Evolutionary conservation across 768 basidiomycete genomes (phyloP).

Genomic region (Suillus hirtellus): DNA sequence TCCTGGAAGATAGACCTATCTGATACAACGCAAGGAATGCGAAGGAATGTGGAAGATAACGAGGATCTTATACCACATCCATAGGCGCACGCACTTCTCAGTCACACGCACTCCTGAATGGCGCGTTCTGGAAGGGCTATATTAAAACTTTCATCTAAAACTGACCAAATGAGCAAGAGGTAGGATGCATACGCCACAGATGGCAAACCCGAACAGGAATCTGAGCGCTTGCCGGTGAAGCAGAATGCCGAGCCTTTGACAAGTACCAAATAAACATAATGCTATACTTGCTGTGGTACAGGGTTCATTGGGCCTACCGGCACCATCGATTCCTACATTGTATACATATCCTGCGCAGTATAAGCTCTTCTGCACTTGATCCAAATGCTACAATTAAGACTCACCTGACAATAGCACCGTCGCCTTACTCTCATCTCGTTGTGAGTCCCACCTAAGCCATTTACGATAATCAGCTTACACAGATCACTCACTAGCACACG

Average conservation of each 20-base stretch:
- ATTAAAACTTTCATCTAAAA: background rate
- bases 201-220: background rate
- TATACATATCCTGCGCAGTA: background rate
- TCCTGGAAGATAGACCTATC: background rate
- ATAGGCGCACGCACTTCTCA: background rate
- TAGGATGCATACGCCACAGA: background rate
- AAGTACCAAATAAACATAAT: background rate
- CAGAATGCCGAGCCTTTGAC: background rate
- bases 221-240: background rate
- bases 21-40: background rate
- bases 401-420: background rate
- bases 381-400: background rate
- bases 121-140: background rate
- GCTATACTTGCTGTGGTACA: too few relatives aligned
- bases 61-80: background rate
- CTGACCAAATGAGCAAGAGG: background rate
- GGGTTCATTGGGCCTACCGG: background rate
- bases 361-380: background rate
- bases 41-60: too few relatives aligned
- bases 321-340: background rate
- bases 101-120: background rate
- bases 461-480: background rate
- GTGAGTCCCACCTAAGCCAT: background rate
- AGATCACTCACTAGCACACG: background rate
- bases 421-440: background rate